Base-by-base conservation (phyloP, 1,139 yeast genomes). In the Candida labiduridarum region DNA sequence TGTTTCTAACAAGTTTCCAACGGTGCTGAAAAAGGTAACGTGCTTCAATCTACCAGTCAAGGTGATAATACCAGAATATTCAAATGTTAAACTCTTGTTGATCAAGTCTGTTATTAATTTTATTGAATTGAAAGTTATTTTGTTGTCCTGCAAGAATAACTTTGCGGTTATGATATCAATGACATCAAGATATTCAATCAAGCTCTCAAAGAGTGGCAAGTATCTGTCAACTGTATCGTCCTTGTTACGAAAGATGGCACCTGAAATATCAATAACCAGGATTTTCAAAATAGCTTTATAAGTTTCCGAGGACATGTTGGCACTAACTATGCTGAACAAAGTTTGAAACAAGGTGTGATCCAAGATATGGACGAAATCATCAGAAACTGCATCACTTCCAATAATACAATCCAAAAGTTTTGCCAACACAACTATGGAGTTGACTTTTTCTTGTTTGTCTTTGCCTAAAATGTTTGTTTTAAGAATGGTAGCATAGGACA, bases 371-470 rank as follows among this genome's bases (percentile, higher is more conserved):
- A 68, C 61, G 53, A 78, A 70, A n/a, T 68, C 73, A 46, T 74
- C 71, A 11, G 76, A 67, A 22, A 65, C 66, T 1, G 79, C 76
- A 12, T 76, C 76, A 31, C 71, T 67, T 8, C 74, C 69, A 29
- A 68, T 62, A 22, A 75, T 62, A 53, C 76, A 73, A 50, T 81
- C 85, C 48, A 80, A 66, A 34, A 78, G 67, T 57, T 79, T 81
- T 33, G 84, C 82, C 50, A 81, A 66, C 7, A 80, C 82, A 12
- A 80, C 81, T 10, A 81, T 79, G 16, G 78, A 72, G 60, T 80
- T 80, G 50, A 79, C 80, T 57, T 77, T 78, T 54, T 79, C 84
- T 56, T 78, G 78, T 54, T 79, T 78, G 55, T 77, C 80, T 50
- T 69, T 69, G 12, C 81, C 81, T 50, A 76, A 62, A 46, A 79